phyloP scores from a whole-genome alignment of 257 asterid genomes.

The Salvia hispanica region DNA sequence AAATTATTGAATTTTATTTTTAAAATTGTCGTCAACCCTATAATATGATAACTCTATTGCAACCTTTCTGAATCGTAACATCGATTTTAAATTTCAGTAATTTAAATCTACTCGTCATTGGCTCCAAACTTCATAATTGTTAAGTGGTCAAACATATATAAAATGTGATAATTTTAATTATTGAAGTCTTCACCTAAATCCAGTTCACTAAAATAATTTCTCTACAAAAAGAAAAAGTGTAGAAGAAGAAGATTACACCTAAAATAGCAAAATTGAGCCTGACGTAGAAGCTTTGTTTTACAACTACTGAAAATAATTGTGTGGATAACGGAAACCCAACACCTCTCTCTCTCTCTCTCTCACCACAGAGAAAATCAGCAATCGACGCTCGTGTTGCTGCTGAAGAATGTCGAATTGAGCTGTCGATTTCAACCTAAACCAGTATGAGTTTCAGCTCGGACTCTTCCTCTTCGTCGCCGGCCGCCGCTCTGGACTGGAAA shows the following conservation, averaged over 20 bases:
- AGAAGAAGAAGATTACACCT: not conserved
- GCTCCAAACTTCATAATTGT: too few species aligned
- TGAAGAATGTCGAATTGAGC: slow-evolving; percentile 43
- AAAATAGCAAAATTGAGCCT: not conserved
- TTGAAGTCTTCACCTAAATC: too few species aligned
- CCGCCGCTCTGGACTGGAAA: slow-evolving; percentile 57
- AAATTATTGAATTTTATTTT: too few species aligned
- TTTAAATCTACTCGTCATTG: too few species aligned
- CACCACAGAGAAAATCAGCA: not conserved
- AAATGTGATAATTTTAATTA: too few species aligned
- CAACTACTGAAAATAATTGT: slow-evolving; percentile 14
- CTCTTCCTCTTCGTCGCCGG: slow-evolving; percentile 36
- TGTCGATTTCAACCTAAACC: slow-evolving; percentile 9
- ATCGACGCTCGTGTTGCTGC: slow-evolving; percentile 14
- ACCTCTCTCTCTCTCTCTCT: slow-evolving; percentile 25
- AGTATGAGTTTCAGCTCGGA: slow-evolving; percentile 41
- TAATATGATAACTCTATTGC: too few species aligned
- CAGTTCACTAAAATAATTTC: too few species aligned
- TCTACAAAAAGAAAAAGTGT: too few species aligned
- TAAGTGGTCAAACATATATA: too few species aligned
- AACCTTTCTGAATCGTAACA: too few species aligned
- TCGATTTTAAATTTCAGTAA: too few species aligned
- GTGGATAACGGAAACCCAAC: slow-evolving; percentile 42
- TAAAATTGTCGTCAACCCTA: too few species aligned
- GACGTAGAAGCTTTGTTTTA: not conserved